Conservation (phyloP, 345 rosid genomes). For the Lagerstroemia speciosa region DNA sequence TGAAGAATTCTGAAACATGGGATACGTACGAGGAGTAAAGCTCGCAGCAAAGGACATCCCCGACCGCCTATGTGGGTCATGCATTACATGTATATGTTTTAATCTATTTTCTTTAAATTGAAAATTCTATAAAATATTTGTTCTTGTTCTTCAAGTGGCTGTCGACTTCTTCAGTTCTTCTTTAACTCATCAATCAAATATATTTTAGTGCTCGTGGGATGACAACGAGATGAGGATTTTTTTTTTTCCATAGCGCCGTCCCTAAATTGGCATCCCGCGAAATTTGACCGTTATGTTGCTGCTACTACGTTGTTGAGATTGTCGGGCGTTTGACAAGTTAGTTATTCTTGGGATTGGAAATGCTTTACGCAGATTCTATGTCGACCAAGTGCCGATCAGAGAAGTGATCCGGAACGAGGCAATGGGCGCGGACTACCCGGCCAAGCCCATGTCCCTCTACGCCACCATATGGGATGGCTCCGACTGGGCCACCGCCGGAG, state of each 20-base stretch:
- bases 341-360: no score
- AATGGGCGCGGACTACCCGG: conserved; percentile 77
- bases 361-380: conserved; percentile 48
- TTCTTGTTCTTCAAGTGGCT: no score
- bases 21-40: not conserved
- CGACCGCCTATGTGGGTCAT: not conserved
- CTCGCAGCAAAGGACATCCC: not conserved
- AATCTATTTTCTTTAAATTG: no score
- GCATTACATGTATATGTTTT: not conserved
- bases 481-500: conserved; percentile 86
- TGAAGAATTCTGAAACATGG: no score
- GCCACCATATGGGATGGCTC: conserved; percentile 99
- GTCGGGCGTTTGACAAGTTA: not conserved
- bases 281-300: not conserved
- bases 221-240: no score
- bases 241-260: no score
- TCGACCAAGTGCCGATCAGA: conserved; percentile 80
- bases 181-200: no score
- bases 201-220: no score
- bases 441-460: conserved; percentile 80
- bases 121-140: not conserved
- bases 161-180: no score
- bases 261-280: not conserved
- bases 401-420: conserved; percentile 49
- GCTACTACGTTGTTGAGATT: not conserved